Percentiles rank a stretch among this genome's conserved stretches.
These are phyloP conservation scores for Schizosaccharomyces cryophilus DNA, from an alignment of 805 yeast genomes.

Conservation along the genomic window DNA sequence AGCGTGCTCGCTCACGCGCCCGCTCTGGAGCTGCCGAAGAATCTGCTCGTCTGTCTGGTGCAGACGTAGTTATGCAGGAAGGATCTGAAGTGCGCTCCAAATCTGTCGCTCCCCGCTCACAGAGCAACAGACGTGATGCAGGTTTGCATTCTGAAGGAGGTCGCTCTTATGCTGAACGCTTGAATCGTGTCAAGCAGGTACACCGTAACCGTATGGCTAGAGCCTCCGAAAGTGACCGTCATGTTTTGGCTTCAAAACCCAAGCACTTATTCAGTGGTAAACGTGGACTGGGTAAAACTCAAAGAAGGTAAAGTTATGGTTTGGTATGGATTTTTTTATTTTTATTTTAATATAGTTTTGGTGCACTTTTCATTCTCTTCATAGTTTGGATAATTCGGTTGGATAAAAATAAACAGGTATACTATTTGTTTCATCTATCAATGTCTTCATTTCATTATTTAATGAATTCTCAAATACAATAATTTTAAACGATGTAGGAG, in stretches of 20 bases:
- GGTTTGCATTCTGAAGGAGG: constrained; percentile 61
- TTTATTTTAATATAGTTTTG: background rate
- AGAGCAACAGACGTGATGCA: constrained; percentile 30
- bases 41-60: constrained; percentile 24
- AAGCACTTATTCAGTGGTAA: constrained; percentile 91
- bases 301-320: background rate
- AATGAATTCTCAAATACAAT: too few species aligned
- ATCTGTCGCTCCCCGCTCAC: constrained; percentile 16
- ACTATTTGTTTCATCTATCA: background rate
- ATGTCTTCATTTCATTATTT: too few species aligned
- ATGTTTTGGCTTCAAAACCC: constrained; percentile 58
- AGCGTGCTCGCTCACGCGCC: constrained; percentile 17
- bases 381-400: background rate
- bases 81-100: constrained; percentile 14
- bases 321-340: background rate
- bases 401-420: background rate
- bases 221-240: constrained; percentile 91
- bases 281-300: constrained; percentile 10
- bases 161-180: constrained; percentile 64
- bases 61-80: constrained; percentile 49
- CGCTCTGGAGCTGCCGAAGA: constrained; percentile 17
- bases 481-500: too few species aligned
- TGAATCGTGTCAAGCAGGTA: constrained; percentile 74
- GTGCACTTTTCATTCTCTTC: background rate
- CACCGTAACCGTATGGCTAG: constrained; percentile 80